Percentiles rank a stretch among this genome's conserved stretches.
Conservation (phyloP, 345 rosid species). For the Eucalyptus erythrocorys region DNA sequence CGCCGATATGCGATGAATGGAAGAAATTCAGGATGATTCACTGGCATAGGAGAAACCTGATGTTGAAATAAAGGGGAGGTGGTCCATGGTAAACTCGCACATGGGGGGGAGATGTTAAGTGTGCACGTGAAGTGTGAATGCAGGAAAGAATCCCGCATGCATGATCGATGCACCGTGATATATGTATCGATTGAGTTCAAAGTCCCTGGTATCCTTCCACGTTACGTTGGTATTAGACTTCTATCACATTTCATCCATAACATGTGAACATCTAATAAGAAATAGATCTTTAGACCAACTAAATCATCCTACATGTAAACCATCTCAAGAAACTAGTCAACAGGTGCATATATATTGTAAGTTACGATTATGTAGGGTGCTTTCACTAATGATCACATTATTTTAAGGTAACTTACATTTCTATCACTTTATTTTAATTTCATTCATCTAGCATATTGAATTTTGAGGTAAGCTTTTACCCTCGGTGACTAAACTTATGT, state of each 20-base stretch:
- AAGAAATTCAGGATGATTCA: background rate
- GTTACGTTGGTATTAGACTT: background rate
- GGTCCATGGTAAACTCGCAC: background rate
- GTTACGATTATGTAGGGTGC: background rate
- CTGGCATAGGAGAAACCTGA: background rate
- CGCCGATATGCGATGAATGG: background rate
- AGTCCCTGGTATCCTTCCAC: background rate
- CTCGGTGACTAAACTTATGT: background rate
- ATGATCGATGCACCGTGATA: background rate
- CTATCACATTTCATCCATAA: accelerated
- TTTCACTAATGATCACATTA: background rate
- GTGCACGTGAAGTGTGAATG: background rate
- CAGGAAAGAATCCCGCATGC: background rate
- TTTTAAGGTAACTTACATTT: background rate
- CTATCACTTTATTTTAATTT: background rate
- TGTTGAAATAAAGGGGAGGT: background rate
- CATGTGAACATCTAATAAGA: background rate
- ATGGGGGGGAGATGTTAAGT: background rate
- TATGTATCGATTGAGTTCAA: background rate
- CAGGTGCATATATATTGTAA: background rate
- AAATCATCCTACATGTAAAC: background rate
- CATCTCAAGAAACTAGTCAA: background rate
- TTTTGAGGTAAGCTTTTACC: background rate
- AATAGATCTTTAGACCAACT: background rate
- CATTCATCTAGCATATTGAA: background rate